Evolutionary conservation across 345 rosid genomes (phyloP).

Genomic region (Hibiscus tridactylites): DNA sequence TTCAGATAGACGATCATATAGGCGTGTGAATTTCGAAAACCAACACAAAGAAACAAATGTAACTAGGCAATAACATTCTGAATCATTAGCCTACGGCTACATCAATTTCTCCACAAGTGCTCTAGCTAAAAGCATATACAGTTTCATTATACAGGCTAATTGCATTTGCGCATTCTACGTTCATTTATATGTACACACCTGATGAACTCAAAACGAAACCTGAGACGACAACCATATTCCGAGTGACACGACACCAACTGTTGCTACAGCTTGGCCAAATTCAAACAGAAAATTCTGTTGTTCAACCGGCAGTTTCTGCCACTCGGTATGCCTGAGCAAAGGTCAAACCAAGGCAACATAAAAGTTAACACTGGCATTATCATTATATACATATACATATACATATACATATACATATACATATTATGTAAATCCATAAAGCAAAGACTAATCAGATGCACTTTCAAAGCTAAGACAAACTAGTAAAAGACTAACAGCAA

Average conservation of each 20-base stretch:
- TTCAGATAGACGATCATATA: too few species aligned
- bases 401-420: neutral
- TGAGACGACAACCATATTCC: constrained; percentile 77
- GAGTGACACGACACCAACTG: constrained; percentile 57
- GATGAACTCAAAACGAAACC: constrained; percentile 30
- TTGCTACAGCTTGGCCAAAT: constrained; percentile 68
- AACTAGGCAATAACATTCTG: neutral
- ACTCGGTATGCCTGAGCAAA: constrained; percentile 51
- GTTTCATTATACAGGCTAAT: neutral
- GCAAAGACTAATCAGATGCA: too few species aligned
- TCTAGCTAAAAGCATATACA: neutral
- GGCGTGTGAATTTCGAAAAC: neutral
- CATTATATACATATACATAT: neutral
- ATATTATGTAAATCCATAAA: neutral
- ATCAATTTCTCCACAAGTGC: neutral
- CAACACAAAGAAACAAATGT: neutral
- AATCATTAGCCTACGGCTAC: neutral
- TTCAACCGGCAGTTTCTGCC: constrained; percentile 60
- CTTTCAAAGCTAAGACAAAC: too few species aligned
- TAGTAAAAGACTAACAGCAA: too few species aligned
- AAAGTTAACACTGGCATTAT: neutral
- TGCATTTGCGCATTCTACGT: neutral
- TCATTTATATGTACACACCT: neutral
- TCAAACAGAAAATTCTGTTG: constrained; percentile 45
- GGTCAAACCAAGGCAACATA: constrained; percentile 5